Evolutionary conservation across 495 filamentous ascomycete genomes (phyloP).

Genomic region (Aspergillus steynii): DNA sequence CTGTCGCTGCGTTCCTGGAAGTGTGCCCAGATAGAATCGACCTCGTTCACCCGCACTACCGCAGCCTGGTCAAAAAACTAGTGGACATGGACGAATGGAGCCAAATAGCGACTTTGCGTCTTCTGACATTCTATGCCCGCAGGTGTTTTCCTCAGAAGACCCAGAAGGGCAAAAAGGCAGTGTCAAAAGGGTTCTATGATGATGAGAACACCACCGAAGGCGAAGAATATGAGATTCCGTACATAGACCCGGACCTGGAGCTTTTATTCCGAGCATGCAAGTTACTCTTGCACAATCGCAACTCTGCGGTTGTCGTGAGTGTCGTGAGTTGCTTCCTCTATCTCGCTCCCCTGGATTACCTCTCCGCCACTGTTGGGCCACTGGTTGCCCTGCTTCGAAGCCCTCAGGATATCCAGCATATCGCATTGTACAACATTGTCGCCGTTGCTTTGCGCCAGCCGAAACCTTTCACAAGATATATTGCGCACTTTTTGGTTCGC

Average conservation of each 20-base stretch:
- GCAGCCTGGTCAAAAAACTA: slow-evolving; percentile 78
- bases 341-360: slow-evolving; percentile 73
- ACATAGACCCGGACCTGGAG: slow-evolving; percentile 81
- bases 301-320: slow-evolving; percentile 87
- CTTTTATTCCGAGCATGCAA: slow-evolving; percentile 77
- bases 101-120: slow-evolving; percentile 75
- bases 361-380: slow-evolving; percentile 72
- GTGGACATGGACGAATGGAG: slow-evolving; percentile 99
- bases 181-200: slow-evolving; percentile 74
- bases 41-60: slow-evolving; percentile 87
- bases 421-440: slow-evolving; percentile 92
- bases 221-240: slow-evolving; percentile 55
- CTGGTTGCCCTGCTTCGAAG: slow-evolving; percentile 81
- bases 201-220: slow-evolving; percentile 53
- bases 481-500: slow-evolving; percentile 83
- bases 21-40: slow-evolving; percentile 84
- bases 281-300: slow-evolving; percentile 85
- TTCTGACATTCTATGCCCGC: slow-evolving; percentile 82
- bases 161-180: slow-evolving; percentile 50
- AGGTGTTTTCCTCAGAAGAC: slow-evolving; percentile 82
- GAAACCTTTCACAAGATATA: slow-evolving; percentile 76
- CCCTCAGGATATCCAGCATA: slow-evolving; percentile 80
- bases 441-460: slow-evolving; percentile 75
- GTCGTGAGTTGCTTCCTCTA: slow-evolving; percentile 83
- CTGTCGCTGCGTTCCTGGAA: slow-evolving; percentile 84